phyloP scores from a whole-genome alignment of 1,284 basidiomycete genomes.

The Cryptococcus amylolentus region DNA sequence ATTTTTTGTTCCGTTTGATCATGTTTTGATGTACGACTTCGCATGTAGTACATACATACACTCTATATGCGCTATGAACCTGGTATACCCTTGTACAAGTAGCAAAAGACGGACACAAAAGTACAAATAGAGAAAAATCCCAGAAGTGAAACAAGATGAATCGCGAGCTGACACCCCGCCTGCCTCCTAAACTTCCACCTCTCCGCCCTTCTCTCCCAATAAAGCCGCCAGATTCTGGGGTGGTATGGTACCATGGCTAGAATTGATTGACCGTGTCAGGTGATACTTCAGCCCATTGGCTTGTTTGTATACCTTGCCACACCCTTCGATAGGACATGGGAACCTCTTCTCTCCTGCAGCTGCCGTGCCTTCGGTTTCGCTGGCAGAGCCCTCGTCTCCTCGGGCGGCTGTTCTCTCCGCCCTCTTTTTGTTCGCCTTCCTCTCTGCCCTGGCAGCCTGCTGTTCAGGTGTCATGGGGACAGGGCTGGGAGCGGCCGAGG shows the following conservation, averaged over 20 bases:
- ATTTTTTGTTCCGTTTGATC: neutral
- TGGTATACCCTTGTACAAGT: slow-evolving; percentile 13
- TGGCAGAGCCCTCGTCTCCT: slow-evolving; percentile 33
- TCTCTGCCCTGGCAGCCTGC: slow-evolving; percentile 31
- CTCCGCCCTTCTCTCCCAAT: slow-evolving; percentile 19
- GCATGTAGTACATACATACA: slow-evolving; percentile 28
- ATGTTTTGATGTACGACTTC: neutral
- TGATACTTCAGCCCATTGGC: slow-evolving; percentile 51
- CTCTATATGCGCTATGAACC: slow-evolving; percentile 7
- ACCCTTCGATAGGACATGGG: slow-evolving; percentile 58
- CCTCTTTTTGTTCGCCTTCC: slow-evolving; percentile 33
- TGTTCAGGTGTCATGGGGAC: slow-evolving; percentile 30
- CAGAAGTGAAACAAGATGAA: neutral
- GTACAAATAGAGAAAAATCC: neutral
- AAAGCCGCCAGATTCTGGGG: slow-evolving; percentile 33
- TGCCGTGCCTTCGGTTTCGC: slow-evolving; percentile 30
- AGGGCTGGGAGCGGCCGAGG: neutral
- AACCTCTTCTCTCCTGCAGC: slow-evolving; percentile 54
- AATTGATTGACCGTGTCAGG: slow-evolving; percentile 46
- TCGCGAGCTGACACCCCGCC: neutral
- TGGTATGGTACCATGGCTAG: slow-evolving; percentile 45
- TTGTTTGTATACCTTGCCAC: slow-evolving; percentile 61
- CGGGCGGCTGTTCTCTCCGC: slow-evolving; percentile 35
- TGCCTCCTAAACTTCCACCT: slow-evolving; percentile 1
- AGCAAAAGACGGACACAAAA: neutral